A percentile compares a stretch with the other conserved stretches of the same genome.
Evolutionary conservation across 2,329 filamentous ascomycete genomes (phyloP).

Genomic region (Cladosporium colombiae): DNA sequence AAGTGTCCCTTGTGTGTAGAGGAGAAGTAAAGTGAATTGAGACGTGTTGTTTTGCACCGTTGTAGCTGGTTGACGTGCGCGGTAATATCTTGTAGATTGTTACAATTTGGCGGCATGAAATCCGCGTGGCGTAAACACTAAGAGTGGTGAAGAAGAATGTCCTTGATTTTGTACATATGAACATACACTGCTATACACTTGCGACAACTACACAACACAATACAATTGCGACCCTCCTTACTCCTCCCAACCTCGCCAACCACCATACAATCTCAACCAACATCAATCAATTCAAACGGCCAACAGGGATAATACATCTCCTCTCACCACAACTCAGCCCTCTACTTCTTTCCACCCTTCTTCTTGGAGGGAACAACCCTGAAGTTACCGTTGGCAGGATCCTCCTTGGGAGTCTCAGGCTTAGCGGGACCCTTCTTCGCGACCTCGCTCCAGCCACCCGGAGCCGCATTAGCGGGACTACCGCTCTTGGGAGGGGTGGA

Average conservation of each 20-base stretch:
- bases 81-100: no score
- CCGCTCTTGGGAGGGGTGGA: constrained; percentile 50
- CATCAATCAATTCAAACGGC: background rate
- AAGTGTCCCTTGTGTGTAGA: constrained; percentile 38
- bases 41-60: background rate
- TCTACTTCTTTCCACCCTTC: constrained; percentile 52
- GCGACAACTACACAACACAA: background rate
- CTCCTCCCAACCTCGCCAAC: background rate
- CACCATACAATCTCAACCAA: background rate
- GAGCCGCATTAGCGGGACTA: constrained; percentile 50
- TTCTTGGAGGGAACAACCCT: constrained; percentile 91
- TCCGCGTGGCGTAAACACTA: no score
- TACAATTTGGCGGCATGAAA: no score
- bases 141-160: background rate
- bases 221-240: background rate
- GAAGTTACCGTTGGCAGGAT: constrained; percentile 63
- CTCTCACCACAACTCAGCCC: background rate
- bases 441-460: constrained; percentile 90
- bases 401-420: constrained; percentile 39
- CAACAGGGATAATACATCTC: background rate
- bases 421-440: constrained; percentile 77
- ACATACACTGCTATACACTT: background rate
- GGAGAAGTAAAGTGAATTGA: background rate
- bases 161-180: background rate
- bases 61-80: background rate